Evolutionary conservation across 2,329 filamentous ascomycete species (phyloP), one percentile per base, ranked within the genome.

Genomic region (Nectriaceae sp.): DNA sequence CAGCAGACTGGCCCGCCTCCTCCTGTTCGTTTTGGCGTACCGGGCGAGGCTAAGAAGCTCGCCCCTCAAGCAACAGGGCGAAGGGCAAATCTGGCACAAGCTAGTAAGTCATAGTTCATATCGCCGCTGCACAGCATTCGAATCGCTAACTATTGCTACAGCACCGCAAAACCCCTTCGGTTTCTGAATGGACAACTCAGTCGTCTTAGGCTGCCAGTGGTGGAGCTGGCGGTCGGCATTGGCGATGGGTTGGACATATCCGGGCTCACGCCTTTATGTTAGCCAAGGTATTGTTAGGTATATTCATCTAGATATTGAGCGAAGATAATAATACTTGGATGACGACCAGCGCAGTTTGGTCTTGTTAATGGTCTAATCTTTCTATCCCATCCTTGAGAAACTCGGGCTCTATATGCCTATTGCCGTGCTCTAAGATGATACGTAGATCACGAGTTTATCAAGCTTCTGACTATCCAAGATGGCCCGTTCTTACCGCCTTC

Each of bases 81-180:
- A 62, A 85, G 89, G 75, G 94, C 94, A 47, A 97, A 97, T 69
- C 79, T 99, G 59, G 80, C 89, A 44, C 89, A 95, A 83, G 94
- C 94, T 65, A 99, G 93, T 97, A 86, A 88, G 93, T 92, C 35
- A 21, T 15, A 42, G 16, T 11, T 19, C 33, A n/a, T n/a, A 35
- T 10, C 15, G 11, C 6, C n/a, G 11, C 21, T 38, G 16, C 4
- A 24, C 33, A 36, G 11, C 36, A 15, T 10, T 4, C 19, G 3
- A 11, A 4, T 42, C 46, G 40, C 56, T 65, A 38, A 66, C 47
- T 26, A 38, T 42, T 21, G 19, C 13, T 37, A 15, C 31, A 80
- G 77, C 77, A 22, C 77, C 77, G 11, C 69, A 79, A 52, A 80
- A 80, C 53, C 77, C 77, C 2, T 80, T 80, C 55, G 77, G 77